Base-by-base conservation (phyloP, 805 yeast species). In the Saturnispora ahearnii region DNA sequence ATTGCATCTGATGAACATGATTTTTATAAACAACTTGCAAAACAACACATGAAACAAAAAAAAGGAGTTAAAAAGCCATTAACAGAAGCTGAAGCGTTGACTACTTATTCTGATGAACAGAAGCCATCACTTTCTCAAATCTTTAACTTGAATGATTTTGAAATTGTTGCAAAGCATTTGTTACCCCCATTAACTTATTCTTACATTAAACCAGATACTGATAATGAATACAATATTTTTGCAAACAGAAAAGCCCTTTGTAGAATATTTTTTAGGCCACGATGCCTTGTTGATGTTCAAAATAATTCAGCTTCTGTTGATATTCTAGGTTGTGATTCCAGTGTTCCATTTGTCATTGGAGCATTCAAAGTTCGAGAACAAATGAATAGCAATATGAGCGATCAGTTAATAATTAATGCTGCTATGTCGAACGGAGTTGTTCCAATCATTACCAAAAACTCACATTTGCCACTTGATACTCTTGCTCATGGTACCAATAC, bases 351-450 rank as follows among this genome's bases (percentile, higher is more conserved):
- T 62, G 90, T 89, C 60, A 78, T 84, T 49, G 77, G 93, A 15
- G 96, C 97, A 0, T 87, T 96, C 29, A 96, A 97, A 0, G 75
- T 89, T 43, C 91, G 95, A 37, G 81, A 79, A 56, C 71, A 90
- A 55, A 95, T 96, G 4, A 90, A 89, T 61, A 83, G 83, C 2
- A 93, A 85, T 36, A 96, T 95, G 44, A 96, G 90, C 63, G 75
- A 73, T 49, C 6, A 13, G 10, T 82, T 82, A n/a, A 73, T 90
- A 50, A 83, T 95, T 2, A 70, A 80, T 56, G 85, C 86, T 5
- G 84, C 91, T 10, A 84, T 76, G 28, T 70, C 72, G 44, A 82
- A 84, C 43, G 76, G 68, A 22, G 66, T 81, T 24, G 76, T 83
- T 37, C 95, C 89, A 64, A 84, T 90, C 88, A 79, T 90, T 48